Base-by-base conservation (phyloP, 805 yeast species). In the Blastobotrys peoriensis region DNA sequence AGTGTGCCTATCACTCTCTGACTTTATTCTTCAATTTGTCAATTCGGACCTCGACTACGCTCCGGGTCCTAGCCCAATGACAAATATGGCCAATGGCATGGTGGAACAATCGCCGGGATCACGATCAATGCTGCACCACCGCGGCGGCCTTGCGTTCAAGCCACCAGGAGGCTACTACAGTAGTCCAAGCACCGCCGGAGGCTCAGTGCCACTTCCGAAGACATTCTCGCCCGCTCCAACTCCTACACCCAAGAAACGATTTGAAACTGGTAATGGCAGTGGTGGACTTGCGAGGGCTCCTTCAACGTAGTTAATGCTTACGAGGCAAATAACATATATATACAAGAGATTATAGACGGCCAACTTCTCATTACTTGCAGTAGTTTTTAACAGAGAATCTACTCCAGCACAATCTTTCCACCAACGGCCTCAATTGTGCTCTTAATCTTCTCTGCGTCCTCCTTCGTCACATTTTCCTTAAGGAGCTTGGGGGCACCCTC, bases 391-490 rank as follows among this genome's bases (percentile, higher is more conserved):
- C n/a, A n/a, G n/a, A n/a, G n/a, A n/a, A n/a, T 8, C 68, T 80
- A 93, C 74, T 93, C 99, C 64, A 93, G 73, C 47, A 78, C 57
- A 61, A 93, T 76, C 77, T 93, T 93, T 54, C 95, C 98, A 66
- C 98, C 98, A 59, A 91, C 76, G 43, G 79, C 93, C 73, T 93
- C 98, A 63, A 93, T 76, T 51, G 95, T 80, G 49, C 85, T 74
- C 75, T 93, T 91, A 65, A 93, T 83, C 77, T 89, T 88, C 61
- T 91, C 97, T 55, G 98, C 98, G 60, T 93, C 99, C 64, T 86
- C 99, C 76, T 93, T 93, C 51, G 95, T 83, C 50, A 93, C 88
- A 59, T 88, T 87, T 59, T 93, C 99, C 73, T 93, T 93, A 67
- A 93, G 74, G 38, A 85, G 74, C 76, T 93, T 93, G 58, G 99